Base-by-base conservation (phyloP, 306 rosid genomes). In the Gynostemma pentaphyllum region DNA sequence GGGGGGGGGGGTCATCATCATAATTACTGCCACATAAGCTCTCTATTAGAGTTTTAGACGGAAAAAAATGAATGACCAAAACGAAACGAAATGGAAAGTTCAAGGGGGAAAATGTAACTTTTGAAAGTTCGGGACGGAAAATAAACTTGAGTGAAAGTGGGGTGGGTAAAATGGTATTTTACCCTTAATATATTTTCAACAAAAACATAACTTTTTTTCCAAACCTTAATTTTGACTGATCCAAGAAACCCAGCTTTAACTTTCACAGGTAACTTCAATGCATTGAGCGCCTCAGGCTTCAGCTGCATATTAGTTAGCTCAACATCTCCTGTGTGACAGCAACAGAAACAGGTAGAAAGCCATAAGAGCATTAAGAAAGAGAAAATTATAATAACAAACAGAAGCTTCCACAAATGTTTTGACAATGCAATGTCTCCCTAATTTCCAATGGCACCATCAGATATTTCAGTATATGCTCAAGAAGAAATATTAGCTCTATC, bases 241-340 rank as follows among this genome's bases (percentile, higher is more conserved):
- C 99, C 99, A 55, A 92, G 95, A 81, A 92, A 92, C 66, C 99
- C 99, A 8, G 96, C 99, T 72, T 88, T 92, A 71, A 92, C 99
- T 85, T 88, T 92, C 75, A 92, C 95, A 1, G 99, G 99, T 81
- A 92, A 83, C 63, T 92, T 86, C 71, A 92, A 80, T 54, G 90
- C 96, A 79, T 88, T 92, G 37, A 92, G 85, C 64, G 99, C 99
- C 85, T 92, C 99, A 3, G 99, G 99, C 85, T 92, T 92, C 72
- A 92, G 74, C 88, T 92, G 99, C 99, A 92, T 92, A 74, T 92
- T 92, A 72, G 80, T 88, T 72, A 92, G 90, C 95, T 88, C 99
- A 55, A 92, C 99, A 82, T 92, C 85, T 42, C 99, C 99, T 92
- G 83, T 76, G 80, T 70, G 70, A 53, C 29, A 70, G 72, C 59